Conservation (phyloP, 2,329 filamentous ascomycete genomes). For the Pleomassaria siparia region DNA sequence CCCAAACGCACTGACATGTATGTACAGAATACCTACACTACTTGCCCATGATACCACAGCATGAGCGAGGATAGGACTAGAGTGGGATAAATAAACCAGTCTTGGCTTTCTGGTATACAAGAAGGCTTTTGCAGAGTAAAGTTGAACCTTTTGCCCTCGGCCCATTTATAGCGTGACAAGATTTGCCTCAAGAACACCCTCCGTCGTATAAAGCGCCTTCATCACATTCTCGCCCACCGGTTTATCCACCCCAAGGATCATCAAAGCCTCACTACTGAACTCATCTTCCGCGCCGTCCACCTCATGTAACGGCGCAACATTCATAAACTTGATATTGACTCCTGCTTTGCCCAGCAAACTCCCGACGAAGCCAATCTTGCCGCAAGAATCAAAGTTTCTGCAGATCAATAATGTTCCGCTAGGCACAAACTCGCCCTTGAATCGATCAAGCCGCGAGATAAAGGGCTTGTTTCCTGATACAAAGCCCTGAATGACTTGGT, state of each 20-base stretch:
- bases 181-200: constrained; percentile 56
- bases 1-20: no score
- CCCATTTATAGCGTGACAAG: constrained; percentile 51
- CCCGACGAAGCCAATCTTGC: constrained; percentile 80
- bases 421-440: constrained; percentile 72
- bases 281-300: constrained; percentile 30
- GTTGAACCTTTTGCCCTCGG: no score
- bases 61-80: no score
- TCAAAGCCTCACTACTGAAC: constrained; percentile 67
- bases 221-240: constrained; percentile 61
- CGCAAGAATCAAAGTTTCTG: constrained; percentile 78
- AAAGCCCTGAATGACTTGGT: constrained; percentile 66
- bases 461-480: constrained; percentile 64
- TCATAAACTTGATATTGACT: constrained; percentile 82
- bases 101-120: no score
- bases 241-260: constrained; percentile 76
- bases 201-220: constrained; percentile 50
- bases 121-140: no score
- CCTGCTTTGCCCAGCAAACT: constrained; percentile 67
- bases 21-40: no score
- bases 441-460: constrained; percentile 73
- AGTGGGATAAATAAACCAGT: no score
- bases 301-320: constrained; percentile 62
- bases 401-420: constrained; percentile 75
- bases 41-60: no score